Base-by-base conservation (phyloP, 163 green algal species). In the Chlamydomonas reinhardtii region DNA sequence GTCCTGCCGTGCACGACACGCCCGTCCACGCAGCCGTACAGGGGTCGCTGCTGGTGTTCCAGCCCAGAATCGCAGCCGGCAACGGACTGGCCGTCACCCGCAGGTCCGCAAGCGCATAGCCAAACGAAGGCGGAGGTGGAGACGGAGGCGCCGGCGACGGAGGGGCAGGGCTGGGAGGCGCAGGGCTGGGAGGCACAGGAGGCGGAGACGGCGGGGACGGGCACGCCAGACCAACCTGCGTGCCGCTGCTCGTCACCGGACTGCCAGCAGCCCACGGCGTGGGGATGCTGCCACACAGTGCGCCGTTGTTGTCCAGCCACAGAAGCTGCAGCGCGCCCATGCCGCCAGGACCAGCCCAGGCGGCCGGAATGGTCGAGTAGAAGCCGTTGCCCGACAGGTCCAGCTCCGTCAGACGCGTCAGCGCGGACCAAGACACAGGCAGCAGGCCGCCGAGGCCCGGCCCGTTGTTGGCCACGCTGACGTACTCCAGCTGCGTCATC, bases 21-120 rank as follows among this genome's bases (percentile, higher is more conserved):
- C 80, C 80, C 15, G 65, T 52, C 80, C 80, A 86, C 6, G 27
- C n/a, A 15, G 39, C 15, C 29, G 24, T 66, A 54, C 80, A 86
- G 16, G 80, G 80, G 31, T 86, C 48, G 54, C 48, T 86, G 32
- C 80, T 66, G 16, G 69, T 73, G 52, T 37, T 77, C 79, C 79
- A 86, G 43, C 79, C 79, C n/a, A 70, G 20, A 29, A 86, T 35
- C 22, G 25, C 66, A 4, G 79, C 66, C 4, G 43, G 39, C 43
- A 22, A 43, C 25, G 76, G 24, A 59, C 43, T 59, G 16, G n/a
- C 66, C 29, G 76, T 59, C 19, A 32, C 20, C 43, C 43, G 76
- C 32, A 52, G 29, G 54, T 59, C 43, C 11, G 59, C 29, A 4
- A 62, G 59, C 25, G 59, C 34, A 43, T 59, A 29, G 17, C 20